A percentile compares a stretch with the other conserved stretches of the same genome.
Conservation (phyloP, 1,284 basidiomycete species). For the Ceratobasidium sp. region DNA sequence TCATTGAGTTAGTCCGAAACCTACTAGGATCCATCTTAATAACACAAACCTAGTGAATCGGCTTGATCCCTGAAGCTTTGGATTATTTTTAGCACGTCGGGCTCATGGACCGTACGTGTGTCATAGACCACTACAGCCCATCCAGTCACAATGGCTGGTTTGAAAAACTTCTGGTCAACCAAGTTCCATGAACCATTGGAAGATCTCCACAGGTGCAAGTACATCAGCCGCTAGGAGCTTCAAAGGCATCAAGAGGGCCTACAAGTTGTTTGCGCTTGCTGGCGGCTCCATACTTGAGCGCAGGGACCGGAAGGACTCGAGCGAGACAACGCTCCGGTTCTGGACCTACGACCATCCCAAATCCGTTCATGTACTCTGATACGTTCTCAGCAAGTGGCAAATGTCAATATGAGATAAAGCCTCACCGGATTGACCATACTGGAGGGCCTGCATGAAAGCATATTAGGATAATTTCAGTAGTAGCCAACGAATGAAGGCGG, state of each 20-base stretch:
- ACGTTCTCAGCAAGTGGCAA: too few species aligned
- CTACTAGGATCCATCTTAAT: too few species aligned
- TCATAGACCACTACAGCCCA: constrained; percentile 33
- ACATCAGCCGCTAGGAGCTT: neutral
- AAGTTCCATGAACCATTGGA: constrained; percentile 22
- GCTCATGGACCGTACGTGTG: neutral
- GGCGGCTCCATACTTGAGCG: constrained; percentile 34
- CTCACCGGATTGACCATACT: constrained; percentile 39
- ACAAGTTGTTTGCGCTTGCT: constrained; percentile 29
- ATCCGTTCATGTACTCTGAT: constrained; percentile 40
- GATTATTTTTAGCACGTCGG: constrained; percentile 2
- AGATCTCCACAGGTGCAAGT: neutral
- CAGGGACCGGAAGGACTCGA: constrained; percentile 40
- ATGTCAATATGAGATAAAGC: neutral
- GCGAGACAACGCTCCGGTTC: constrained; percentile 7
- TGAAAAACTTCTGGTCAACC: constrained; percentile 17
- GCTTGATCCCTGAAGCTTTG: constrained; percentile 6
- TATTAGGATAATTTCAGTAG: neutral
- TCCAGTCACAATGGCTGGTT: constrained; percentile 2
- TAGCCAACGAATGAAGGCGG: neutral
- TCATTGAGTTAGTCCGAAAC: too few species aligned
- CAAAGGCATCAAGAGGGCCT: neutral
- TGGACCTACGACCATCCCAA: constrained; percentile 38
- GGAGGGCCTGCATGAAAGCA: constrained; percentile 26
- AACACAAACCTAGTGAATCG: constrained; percentile 20